Percentiles rank a stretch among this genome's conserved stretches.
phyloP scores from a whole-genome alignment of 2,329 filamentous ascomycete genomes.

The Xylaria digitata region DNA sequence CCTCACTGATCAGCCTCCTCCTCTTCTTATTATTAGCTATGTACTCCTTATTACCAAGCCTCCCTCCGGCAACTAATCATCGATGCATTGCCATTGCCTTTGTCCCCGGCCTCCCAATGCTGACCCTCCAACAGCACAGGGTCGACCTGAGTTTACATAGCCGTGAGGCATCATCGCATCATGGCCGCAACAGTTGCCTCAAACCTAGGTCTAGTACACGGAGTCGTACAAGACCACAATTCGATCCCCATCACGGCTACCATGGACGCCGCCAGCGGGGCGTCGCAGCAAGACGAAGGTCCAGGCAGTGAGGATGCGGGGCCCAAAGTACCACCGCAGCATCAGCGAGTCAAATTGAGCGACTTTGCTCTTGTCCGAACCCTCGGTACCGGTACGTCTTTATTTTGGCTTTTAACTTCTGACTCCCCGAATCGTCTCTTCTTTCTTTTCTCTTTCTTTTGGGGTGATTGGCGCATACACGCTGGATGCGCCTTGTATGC shows the following conservation, averaged over 20 bases:
- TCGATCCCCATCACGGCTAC: conserved; percentile 39
- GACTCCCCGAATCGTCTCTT: not conserved
- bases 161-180: conserved; percentile 32
- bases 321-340: conserved; percentile 47
- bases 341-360: conserved; percentile 56
- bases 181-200: conserved; percentile 52
- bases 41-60: conserved; percentile 24
- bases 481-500: conserved; percentile 1
- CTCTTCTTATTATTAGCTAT: conserved; percentile 20
- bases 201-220: conserved; percentile 42
- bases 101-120: conserved; percentile 34
- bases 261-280: conserved; percentile 38
- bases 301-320: conserved; percentile 40
- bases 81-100: conserved; percentile 34
- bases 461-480: not conserved
- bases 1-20: conserved; percentile 33
- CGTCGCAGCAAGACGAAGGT: conserved; percentile 32
- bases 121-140: conserved; percentile 32
- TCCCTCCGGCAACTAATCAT: conserved; percentile 21
- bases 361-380: conserved; percentile 82
- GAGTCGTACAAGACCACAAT: conserved; percentile 43
- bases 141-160: conserved; percentile 26
- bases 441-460: not conserved
- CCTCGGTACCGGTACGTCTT: conserved; percentile 73
- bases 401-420: not conserved